Conservation (phyloP, 352 stramenopile species). For the Phytopythium vexans region DNA sequence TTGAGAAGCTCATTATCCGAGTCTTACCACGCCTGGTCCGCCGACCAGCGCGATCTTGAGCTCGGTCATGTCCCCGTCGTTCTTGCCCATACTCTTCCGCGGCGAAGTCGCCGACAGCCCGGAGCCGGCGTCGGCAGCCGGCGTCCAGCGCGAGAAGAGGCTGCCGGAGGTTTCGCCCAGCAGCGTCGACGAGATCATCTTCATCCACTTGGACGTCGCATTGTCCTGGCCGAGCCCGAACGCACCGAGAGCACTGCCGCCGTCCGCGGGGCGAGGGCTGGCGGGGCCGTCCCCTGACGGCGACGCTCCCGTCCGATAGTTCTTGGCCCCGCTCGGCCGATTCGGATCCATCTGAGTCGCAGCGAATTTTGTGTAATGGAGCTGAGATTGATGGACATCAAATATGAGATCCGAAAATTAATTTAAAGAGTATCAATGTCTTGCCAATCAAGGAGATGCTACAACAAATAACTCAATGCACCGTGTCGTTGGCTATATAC, state of each 20-base stretch:
- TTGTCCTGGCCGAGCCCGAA: slow-evolving; percentile 27
- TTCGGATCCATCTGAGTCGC: too few relatives aligned
- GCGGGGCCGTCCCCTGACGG: too few relatives aligned
- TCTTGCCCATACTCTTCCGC: slow-evolving; percentile 20
- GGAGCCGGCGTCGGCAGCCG: neutral
- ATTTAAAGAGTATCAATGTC: too few relatives aligned
- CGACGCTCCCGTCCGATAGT: too few relatives aligned
- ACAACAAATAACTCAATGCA: too few relatives aligned
- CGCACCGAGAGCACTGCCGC: slow-evolving; percentile 3
- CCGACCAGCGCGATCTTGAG: slow-evolving; percentile 85
- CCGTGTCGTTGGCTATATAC: too few relatives aligned
- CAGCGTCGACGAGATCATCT: slow-evolving; percentile 81
- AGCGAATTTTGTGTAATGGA: too few relatives aligned
- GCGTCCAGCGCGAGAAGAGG: slow-evolving; percentile 36
- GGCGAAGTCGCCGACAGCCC: slow-evolving; percentile 10
- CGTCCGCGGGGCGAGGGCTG: neutral
- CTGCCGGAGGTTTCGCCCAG: slow-evolving; percentile 40
- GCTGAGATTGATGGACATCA: too few relatives aligned
- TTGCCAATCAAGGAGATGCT: too few relatives aligned
- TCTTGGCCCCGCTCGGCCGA: too few relatives aligned
- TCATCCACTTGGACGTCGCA: slow-evolving; percentile 70
- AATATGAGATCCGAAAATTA: too few relatives aligned
- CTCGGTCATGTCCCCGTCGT: slow-evolving; percentile 42
- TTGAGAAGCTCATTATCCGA: too few relatives aligned
- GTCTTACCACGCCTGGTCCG: slow-evolving; percentile 59